A percentile compares a stretch with the other conserved stretches of the same genome.
phyloP scores from a whole-genome alignment of 208 protist genomes.

The Herpetomonas muscarum region DNA sequence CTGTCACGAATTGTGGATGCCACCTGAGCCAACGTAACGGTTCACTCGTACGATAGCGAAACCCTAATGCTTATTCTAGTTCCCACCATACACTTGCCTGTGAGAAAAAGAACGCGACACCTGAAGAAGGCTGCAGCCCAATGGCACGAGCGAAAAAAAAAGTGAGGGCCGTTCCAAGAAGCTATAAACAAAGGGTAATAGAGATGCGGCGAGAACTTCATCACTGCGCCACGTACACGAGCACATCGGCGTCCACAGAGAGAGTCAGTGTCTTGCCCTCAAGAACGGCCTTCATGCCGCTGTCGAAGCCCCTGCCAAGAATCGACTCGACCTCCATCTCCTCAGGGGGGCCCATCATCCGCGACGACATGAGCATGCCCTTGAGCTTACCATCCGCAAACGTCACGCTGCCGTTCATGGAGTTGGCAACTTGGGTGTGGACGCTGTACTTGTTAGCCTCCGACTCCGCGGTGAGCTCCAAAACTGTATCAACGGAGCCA shows the following conservation, averaged over 20 bases:
- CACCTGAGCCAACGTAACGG: no score
- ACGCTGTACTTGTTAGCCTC: slow-evolving; percentile 6
- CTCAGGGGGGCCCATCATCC: slow-evolving; percentile 26
- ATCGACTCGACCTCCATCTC: slow-evolving; percentile 40
- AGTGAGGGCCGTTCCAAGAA: slow-evolving; percentile 3
- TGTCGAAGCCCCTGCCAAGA: slow-evolving; percentile 23
- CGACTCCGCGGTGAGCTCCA: slow-evolving; percentile 8
- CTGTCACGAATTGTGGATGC: no score
- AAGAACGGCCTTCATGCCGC: slow-evolving; percentile 25
- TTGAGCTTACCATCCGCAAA: slow-evolving; percentile 30
- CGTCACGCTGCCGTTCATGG: slow-evolving; percentile 18
- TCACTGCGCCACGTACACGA: slow-evolving; percentile 20
- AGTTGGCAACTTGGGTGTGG: slow-evolving; percentile 32
- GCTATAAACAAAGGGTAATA: background rate
- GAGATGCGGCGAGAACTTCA: background rate
- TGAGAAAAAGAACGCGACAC: no score
- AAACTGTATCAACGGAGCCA: background rate
- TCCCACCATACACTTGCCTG: no score
- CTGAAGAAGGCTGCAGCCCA: no score
- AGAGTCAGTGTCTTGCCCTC: slow-evolving; percentile 29
- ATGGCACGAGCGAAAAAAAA: slow-evolving; percentile 12
- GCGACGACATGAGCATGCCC: slow-evolving; percentile 31
- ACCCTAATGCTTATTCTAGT: no score
- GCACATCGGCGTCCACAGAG: slow-evolving; percentile 16
- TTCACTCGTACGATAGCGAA: no score